Evolutionary conservation across 2,329 filamentous ascomycete genomes (phyloP).

Genomic region (Falciphora oryzae): DNA sequence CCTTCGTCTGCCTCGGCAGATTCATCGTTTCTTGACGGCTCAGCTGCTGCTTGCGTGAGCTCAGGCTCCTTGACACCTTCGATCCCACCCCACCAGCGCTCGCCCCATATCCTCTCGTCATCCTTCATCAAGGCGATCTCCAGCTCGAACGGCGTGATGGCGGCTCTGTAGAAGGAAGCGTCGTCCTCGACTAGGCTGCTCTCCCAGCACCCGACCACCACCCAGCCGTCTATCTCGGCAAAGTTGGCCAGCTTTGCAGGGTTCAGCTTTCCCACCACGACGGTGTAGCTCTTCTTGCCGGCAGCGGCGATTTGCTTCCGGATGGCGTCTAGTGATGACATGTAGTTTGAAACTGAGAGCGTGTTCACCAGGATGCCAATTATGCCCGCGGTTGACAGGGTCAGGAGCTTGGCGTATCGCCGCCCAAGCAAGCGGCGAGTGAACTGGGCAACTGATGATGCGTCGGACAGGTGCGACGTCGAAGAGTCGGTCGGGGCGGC

Average conservation of each 20-base stretch:
- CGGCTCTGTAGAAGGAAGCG: constrained; percentile 73
- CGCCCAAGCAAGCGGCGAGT: constrained; percentile 62
- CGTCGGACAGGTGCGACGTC: constrained; percentile 12
- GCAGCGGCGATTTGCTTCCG: constrained; percentile 66
- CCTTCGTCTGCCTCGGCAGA: constrained; percentile 16
- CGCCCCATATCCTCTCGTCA: constrained; percentile 74
- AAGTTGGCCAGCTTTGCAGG: constrained; percentile 96
- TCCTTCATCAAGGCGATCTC: constrained; percentile 71
- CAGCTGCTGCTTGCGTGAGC: background rate
- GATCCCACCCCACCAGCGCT: constrained; percentile 85
- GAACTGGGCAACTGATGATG: constrained; percentile 41
- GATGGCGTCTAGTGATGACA: constrained; percentile 70
- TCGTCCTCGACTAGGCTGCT: constrained; percentile 86
- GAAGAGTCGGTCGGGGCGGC: constrained; percentile 4
- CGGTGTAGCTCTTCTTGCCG: constrained; percentile 92
- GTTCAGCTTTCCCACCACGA: constrained; percentile 95
- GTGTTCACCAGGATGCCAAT: constrained; percentile 97
- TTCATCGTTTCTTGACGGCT: constrained; percentile 12
- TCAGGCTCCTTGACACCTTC: constrained; percentile 53
- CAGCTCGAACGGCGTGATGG: constrained; percentile 94
- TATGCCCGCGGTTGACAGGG: constrained; percentile 72
- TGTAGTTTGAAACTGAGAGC: constrained; percentile 84
- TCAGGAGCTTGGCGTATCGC: constrained; percentile 81
- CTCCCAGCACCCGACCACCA: constrained; percentile 97
- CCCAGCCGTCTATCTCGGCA: constrained; percentile 90